Conservation (phyloP, 1,284 basidiomycete species). For the Fomitopsis betulina region DNA sequence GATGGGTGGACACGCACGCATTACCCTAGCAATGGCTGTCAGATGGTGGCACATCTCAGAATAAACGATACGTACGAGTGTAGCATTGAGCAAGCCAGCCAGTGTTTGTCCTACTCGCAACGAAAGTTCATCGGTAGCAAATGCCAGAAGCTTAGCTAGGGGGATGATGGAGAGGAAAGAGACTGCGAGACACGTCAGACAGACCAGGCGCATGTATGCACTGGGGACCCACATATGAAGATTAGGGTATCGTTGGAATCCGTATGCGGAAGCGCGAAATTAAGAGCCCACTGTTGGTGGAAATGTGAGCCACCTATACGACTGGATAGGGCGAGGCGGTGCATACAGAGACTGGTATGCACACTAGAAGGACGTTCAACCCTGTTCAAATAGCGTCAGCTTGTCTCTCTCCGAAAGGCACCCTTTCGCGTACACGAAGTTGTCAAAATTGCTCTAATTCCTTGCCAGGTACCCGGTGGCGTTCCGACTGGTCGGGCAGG, state of each 20-base stretch:
- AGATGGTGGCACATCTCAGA: not conserved
- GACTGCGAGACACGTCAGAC: slow-evolving; percentile 33
- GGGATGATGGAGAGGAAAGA: slow-evolving; percentile 73
- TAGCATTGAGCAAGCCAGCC: slow-evolving; percentile 83
- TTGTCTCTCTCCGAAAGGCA: not conserved
- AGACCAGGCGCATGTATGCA: not conserved
- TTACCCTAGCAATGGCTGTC: slow-evolving; percentile 51
- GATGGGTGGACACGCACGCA: slow-evolving; percentile 48
- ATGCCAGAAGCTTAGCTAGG: slow-evolving; percentile 77
- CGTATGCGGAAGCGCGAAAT: slow-evolving; percentile 49
- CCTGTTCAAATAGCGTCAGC: slow-evolving; percentile 32
- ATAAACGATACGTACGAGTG: slow-evolving; percentile 50
- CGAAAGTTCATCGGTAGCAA: slow-evolving; percentile 86
- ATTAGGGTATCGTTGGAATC: slow-evolving; percentile 50
- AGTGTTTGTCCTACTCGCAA: slow-evolving; percentile 81
- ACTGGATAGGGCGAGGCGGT: too few species aligned
- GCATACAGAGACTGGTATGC: slow-evolving; percentile 67
- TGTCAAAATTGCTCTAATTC: slow-evolving; percentile 44
- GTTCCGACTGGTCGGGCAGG: slow-evolving; percentile 30
- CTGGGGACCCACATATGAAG: slow-evolving; percentile 61
- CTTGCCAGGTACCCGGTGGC: slow-evolving; percentile 37
- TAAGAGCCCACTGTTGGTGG: slow-evolving; percentile 59
- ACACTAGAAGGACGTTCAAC: slow-evolving; percentile 61
- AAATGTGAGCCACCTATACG: not conserved
- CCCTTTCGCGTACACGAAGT: slow-evolving; percentile 46